phyloP scores from a whole-genome alignment of 768 basidiomycete species.

The Tulasnella calospora region DNA sequence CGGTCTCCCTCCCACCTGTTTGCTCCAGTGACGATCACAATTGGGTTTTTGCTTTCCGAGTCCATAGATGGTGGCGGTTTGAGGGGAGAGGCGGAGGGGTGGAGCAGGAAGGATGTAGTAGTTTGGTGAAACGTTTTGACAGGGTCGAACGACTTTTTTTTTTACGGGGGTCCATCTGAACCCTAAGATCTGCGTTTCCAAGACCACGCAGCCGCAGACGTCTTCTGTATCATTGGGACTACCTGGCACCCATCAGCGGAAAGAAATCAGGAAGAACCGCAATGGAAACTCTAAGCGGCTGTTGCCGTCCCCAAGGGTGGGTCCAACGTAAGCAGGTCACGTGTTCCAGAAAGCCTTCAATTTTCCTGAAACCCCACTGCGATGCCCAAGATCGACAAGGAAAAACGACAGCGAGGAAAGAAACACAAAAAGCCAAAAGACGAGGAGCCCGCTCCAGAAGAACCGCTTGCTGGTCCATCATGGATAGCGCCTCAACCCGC shows the following conservation, averaged over 20 bases:
- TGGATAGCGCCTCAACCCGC: conserved; percentile 53
- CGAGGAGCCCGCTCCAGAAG: conserved; percentile 25
- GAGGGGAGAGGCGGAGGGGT: neutral
- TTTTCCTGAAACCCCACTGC: neutral
- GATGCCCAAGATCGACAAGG: conserved; percentile 24
- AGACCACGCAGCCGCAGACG: neutral
- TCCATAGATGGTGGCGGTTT: conserved; percentile 9
- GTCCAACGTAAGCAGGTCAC: neutral
- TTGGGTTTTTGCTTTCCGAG: conserved; percentile 35
- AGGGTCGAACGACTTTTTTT: conserved; percentile 18
- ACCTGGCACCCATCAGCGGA: neutral
- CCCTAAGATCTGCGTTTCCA: neutral
- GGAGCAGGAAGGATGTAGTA: neutral
- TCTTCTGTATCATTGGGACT: neutral
- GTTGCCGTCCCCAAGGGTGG: neutral
- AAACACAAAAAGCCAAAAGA: conserved; percentile 19
- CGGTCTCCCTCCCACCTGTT: conserved; percentile 49
- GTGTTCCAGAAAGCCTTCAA: neutral
- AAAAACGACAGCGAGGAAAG: conserved; percentile 27
- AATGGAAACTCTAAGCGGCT: too few species aligned
- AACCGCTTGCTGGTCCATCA: conserved; percentile 48
- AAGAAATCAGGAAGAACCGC: neutral
- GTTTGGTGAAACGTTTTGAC: neutral
- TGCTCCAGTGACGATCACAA: conserved; percentile 66
- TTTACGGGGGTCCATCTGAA: neutral